phyloP scores from a whole-genome alignment of 1,139 yeast genomes.

The Pichia terricola region DNA sequence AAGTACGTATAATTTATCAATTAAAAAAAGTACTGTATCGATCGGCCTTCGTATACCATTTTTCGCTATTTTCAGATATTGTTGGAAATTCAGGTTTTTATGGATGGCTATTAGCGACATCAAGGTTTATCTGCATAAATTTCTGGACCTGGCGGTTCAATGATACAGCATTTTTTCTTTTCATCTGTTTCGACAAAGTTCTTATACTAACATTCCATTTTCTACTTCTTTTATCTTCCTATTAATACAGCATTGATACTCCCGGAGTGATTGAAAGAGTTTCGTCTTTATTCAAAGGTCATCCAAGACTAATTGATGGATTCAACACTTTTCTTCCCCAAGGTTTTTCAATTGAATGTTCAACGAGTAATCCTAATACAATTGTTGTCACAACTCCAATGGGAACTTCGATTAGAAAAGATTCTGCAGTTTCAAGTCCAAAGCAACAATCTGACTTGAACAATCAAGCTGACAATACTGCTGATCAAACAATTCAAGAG shows the following conservation, averaged over 20 bases:
- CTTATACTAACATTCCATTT: constrained; percentile 15
- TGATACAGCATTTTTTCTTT: neutral
- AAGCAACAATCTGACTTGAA: neutral
- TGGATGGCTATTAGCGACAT: too few species aligned
- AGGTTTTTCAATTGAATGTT: constrained; percentile 90
- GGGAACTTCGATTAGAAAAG: constrained; percentile 72
- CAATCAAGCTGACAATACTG: neutral
- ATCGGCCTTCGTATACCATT: neutral
- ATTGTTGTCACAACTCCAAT: constrained; percentile 93
- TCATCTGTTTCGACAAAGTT: neutral
- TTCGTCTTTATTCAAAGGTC: constrained; percentile 82
- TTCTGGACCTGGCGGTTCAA: neutral
- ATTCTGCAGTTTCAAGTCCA: constrained; percentile 22
- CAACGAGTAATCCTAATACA: constrained; percentile 87
- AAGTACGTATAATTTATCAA: constrained; percentile 32
- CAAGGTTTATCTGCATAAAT: too few species aligned
- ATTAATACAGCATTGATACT: constrained; percentile 62
- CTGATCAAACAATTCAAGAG: constrained; percentile 1
- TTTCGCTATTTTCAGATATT: too few species aligned
- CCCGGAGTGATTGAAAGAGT: constrained; percentile 98
- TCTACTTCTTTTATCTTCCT: neutral
- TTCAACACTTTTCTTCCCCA: constrained; percentile 96
- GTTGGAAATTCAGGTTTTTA: too few species aligned
- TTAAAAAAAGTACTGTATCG: neutral
- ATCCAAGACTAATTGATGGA: constrained; percentile 88